Percentiles rank a stretch among this genome's conserved stretches.
phyloP scores from a whole-genome alignment of 257 asterid species.

The Nicotiana obtusifolia region DNA sequence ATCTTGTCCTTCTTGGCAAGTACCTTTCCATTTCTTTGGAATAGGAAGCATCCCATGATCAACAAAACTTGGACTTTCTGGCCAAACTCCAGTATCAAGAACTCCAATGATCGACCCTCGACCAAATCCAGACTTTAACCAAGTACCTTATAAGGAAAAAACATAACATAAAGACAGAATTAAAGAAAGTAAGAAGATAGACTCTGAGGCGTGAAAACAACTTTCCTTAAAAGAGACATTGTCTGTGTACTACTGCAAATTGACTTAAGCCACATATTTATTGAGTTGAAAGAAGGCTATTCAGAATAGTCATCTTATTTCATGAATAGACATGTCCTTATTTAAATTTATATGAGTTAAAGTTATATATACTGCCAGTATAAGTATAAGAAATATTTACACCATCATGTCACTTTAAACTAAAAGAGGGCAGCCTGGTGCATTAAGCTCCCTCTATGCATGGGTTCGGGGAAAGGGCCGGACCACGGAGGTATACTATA shows the following conservation, averaged over 20 bases:
- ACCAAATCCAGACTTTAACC: conserved; percentile 61
- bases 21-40: conserved; percentile 77
- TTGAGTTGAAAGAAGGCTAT: not conserved
- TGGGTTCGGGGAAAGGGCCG: no score
- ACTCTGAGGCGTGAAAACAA: not conserved
- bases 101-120: conserved; percentile 73
- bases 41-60: conserved; percentile 70
- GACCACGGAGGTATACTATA: no score
- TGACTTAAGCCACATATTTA: not conserved
- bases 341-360: no score
- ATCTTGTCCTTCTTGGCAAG: conserved; percentile 56
- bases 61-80: conserved; percentile 84
- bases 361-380: no score
- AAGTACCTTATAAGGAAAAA: conserved; percentile 33
- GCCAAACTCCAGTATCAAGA: conserved; percentile 94
- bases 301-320: no score
- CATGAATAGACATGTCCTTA: not conserved
- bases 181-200: not conserved
- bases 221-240: not conserved
- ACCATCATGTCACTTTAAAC: no score
- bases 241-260: not conserved
- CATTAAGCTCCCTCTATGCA: no score
- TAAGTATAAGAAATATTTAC: no score
- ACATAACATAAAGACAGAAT: not conserved
- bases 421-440: no score